These are phyloP conservation scores for Linnemannia elongata DNA, from an alignment of 192 early-diverging fungal species.

Conservation along the genomic window DNA sequence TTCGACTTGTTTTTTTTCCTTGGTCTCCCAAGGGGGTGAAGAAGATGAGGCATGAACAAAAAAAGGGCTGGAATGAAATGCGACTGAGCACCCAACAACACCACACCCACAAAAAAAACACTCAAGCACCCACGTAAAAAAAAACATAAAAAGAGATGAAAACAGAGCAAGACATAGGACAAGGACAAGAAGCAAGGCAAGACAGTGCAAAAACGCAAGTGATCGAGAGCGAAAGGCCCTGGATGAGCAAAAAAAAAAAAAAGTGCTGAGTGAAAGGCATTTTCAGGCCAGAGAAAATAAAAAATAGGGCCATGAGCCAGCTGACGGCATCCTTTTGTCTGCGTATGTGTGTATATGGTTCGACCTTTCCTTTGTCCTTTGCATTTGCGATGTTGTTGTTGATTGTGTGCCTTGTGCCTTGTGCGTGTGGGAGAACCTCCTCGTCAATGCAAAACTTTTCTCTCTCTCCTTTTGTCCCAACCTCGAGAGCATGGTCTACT, in stretches of 20 bases:
- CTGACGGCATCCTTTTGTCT: slow-evolving; percentile 2
- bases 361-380: neutral
- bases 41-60: neutral
- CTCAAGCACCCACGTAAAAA: neutral
- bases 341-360: neutral
- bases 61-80: neutral
- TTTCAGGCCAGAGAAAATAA: neutral
- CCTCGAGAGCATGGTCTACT: too few species aligned
- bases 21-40: neutral
- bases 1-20: neutral
- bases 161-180: neutral
- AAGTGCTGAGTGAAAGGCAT: neutral
- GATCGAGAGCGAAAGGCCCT: neutral
- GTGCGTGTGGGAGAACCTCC: too few species aligned
- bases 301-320: neutral
- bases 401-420: neutral
- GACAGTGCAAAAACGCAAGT: neutral
- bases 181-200: neutral
- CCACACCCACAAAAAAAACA: neutral
- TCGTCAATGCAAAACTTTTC: too few species aligned
- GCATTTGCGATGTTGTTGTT: neutral
- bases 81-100: neutral
- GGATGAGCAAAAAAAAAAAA: neutral
- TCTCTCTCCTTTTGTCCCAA: too few species aligned
- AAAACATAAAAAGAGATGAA: neutral